phyloP scores from a whole-genome alignment of 306 rosid species.

The Abrus precatorius region DNA sequence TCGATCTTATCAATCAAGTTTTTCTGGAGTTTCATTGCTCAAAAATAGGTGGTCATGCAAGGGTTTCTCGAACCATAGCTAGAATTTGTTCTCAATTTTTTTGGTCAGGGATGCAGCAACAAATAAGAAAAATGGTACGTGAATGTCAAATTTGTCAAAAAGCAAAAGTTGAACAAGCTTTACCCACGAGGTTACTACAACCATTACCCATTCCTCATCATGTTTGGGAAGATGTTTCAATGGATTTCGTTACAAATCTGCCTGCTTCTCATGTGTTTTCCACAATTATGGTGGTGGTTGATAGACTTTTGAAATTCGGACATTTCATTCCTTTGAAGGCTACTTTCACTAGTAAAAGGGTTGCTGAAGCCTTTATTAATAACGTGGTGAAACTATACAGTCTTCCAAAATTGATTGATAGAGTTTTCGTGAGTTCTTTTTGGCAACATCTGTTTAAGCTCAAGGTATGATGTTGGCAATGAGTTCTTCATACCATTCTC shows the following conservation, averaged over 20 bases:
- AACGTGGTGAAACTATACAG: background rate
- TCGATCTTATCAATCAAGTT: background rate
- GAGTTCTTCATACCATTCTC: background rate
- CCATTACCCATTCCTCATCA: background rate
- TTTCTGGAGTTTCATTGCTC: background rate
- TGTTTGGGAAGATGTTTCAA: background rate
- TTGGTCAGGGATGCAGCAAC: background rate
- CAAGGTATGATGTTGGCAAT: background rate
- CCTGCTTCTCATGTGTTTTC: rapidly evolving
- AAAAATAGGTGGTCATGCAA: background rate
- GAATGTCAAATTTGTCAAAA: background rate
- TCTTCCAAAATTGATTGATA: background rate
- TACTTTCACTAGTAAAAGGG: background rate
- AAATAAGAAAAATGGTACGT: background rate
- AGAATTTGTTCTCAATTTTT: background rate
- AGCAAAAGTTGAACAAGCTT: background rate
- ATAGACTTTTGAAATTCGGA: background rate
- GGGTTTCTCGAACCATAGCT: background rate
- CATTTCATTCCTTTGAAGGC: background rate
- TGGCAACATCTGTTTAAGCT: background rate
- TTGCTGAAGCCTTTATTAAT: background rate
- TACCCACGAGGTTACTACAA: background rate
- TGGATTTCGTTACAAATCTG: background rate
- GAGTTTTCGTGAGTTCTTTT: background rate
- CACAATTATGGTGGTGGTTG: background rate